Evolutionary conservation across 345 rosid genomes (phyloP).

Genomic region (Pugionium cornutum): DNA sequence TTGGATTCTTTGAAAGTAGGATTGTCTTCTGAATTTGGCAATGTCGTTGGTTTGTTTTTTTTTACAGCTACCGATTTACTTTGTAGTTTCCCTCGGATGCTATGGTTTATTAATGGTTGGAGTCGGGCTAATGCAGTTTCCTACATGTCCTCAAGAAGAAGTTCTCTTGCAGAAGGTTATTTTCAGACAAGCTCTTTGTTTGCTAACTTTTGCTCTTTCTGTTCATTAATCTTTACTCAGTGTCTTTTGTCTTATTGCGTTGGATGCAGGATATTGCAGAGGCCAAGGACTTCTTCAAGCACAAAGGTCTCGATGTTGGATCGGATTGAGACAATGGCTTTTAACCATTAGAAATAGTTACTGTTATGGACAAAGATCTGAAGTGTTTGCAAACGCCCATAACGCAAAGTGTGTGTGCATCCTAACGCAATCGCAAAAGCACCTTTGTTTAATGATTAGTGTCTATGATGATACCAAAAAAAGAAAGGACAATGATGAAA

Average conservation of each 20-base stretch:
- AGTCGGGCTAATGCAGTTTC: no score
- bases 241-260: not conserved
- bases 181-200: not conserved
- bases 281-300: constrained; percentile 68
- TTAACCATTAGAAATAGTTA: no score
- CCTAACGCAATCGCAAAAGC: not conserved
- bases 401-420: not conserved
- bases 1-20: not conserved
- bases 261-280: constrained; percentile 64
- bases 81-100: no score
- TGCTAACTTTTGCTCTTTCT: no score
- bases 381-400: not conserved
- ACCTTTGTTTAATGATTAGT: no score
- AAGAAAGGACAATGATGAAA: not conserved
- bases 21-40: not conserved
- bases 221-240: not conserved
- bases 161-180: constrained; percentile 61
- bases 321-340: constrained; percentile 37
- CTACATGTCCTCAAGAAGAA: constrained; percentile 62
- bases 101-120: no score
- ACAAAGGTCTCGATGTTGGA: constrained; percentile 67
- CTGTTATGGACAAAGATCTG: not conserved
- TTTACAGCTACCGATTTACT: constrained; percentile 61
- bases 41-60: not conserved
- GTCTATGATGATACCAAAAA: not conserved